phyloP scores from a whole-genome alignment of 768 basidiomycete genomes.

The Lactifluus subvellereus region DNA sequence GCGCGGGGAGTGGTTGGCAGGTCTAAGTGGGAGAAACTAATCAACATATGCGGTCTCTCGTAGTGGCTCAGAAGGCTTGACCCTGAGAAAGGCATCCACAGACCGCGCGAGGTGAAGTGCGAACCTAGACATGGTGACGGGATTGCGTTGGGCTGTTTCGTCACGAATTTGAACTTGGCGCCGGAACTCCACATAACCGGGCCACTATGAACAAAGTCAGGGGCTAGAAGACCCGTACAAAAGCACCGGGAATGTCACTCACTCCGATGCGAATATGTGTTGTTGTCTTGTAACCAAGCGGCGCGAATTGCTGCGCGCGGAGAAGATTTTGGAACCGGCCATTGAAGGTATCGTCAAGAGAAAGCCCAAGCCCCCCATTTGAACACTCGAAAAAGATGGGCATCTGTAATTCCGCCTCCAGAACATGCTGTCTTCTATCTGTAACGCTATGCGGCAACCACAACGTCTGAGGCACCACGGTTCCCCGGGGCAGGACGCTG shows the following conservation, averaged over 20 bases:
- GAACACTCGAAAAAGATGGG: background rate
- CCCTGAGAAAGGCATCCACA: conserved; percentile 9
- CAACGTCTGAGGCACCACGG: no score
- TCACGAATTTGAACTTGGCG: background rate
- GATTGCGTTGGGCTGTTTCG: conserved; percentile 2
- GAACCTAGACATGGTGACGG: background rate
- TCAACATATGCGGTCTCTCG: background rate
- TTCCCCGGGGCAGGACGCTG: no score
- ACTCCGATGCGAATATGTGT: conserved; percentile 5
- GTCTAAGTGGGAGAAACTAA: background rate
- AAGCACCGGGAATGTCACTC: background rate
- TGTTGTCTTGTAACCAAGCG: background rate
- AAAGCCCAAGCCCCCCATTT: conserved; percentile 7
- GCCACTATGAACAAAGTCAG: background rate
- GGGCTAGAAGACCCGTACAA: background rate
- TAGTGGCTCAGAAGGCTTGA: background rate
- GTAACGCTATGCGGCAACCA: no score
- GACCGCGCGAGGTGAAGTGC: conserved; percentile 4
- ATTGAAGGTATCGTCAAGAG: background rate
- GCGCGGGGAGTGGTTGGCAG: background rate
- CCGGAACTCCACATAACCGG: conserved; percentile 3
- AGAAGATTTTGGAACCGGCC: conserved; percentile 3
- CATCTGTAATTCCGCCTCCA: no score
- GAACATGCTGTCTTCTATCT: no score
- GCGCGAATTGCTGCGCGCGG: background rate